Base-by-base conservation (phyloP, 1,284 basidiomycete genomes). In the Cryptococcus sp. region DNA sequence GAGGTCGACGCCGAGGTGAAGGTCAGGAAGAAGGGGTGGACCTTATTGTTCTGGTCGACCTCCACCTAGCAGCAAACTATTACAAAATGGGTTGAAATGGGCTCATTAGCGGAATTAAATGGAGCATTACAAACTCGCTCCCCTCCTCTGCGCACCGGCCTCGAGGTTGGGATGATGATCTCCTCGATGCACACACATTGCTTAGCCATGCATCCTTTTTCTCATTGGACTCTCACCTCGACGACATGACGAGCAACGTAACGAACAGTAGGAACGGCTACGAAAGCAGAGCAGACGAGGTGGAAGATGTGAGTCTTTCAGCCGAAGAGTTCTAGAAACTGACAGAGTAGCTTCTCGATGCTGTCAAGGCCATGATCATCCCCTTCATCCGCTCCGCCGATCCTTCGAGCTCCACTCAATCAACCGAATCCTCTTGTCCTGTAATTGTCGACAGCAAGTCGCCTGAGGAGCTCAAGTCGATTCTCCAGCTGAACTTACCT, bases 341-440 rank as follows among this genome's bases (percentile, higher is more conserved):
- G 31, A 31, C n/a, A 22, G 9, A 31, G 28, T 43, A 61, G 59
- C 57, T 61, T 0, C 48, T 61, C 11, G 48, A 54, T 23, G 43
- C 57, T 0, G 52, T 61, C 32, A 48, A 54, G 31, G 6, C 42
- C 7, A 43, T 59, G 26, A 50, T 59, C 24, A 50, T 54, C 6
- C 53, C 57, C 16, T 58, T 53, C 45, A 49, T 59, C 22, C 33
- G 39, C 11, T n/a, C 44, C 1, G 55, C 51, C 14, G 57, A 59
- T n/a, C 24, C 39, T 23, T 48, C n/a, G n/a, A n/a, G n/a, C 43
- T 16, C 28, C 45, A 18, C 41, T 33, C 12, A 48, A 31, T 23
- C n/a, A n/a, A 32, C 28, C 18, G 2, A 23, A 25, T 24, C n/a
- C 24, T 26, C 14, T 14, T 14, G 44, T 12, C 41, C 47, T 24